Conservation (phyloP, 805 yeast species). For the Wickerhamiella alocasiicola region DNA sequence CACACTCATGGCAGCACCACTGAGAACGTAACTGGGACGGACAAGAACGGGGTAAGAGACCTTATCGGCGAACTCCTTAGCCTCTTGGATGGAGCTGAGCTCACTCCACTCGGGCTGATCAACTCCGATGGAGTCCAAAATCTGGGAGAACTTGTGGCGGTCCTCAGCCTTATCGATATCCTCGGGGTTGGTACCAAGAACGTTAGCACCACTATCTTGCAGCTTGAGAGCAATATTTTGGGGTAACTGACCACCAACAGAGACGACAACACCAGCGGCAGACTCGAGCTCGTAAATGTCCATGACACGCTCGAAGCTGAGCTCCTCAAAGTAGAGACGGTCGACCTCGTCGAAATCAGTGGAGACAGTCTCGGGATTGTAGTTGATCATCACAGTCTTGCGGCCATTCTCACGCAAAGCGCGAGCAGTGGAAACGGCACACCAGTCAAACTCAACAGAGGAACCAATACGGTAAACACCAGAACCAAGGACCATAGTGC, state of each 20-base stretch:
- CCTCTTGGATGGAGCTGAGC: constrained; percentile 73
- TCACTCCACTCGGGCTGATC: constrained; percentile 99
- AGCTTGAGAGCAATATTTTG: constrained; percentile 87
- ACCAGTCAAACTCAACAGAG: constrained; percentile 98
- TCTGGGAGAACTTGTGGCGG: constrained; percentile 93
- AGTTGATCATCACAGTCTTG: constrained; percentile 91
- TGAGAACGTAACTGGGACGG: constrained; percentile 92
- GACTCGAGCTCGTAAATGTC: constrained; percentile 91
- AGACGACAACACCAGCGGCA: constrained; percentile 83
- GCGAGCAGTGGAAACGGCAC: constrained; percentile 95
- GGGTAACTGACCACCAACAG: constrained; percentile 97
- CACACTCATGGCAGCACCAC: constrained; percentile 98
- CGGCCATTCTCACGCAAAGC: constrained; percentile 78
- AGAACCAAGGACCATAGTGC: constrained; percentile 92
- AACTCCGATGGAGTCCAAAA: constrained; percentile 80
- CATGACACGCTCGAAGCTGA: constrained; percentile 89
- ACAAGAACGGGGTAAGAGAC: constrained; percentile 94
- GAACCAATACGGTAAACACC: constrained; percentile 99
- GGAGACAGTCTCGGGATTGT: constrained; percentile 96
- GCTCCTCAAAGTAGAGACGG: constrained; percentile 90
- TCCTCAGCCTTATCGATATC: constrained; percentile 97
- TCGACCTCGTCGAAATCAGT: constrained; percentile 98
- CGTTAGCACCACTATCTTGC: constrained; percentile 62
- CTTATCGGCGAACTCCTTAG: constrained; percentile 67
- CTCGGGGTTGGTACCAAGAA: constrained; percentile 86